phyloP scores from a whole-genome alignment of 140 eudicot species.

The Bidens hawaiensis region DNA sequence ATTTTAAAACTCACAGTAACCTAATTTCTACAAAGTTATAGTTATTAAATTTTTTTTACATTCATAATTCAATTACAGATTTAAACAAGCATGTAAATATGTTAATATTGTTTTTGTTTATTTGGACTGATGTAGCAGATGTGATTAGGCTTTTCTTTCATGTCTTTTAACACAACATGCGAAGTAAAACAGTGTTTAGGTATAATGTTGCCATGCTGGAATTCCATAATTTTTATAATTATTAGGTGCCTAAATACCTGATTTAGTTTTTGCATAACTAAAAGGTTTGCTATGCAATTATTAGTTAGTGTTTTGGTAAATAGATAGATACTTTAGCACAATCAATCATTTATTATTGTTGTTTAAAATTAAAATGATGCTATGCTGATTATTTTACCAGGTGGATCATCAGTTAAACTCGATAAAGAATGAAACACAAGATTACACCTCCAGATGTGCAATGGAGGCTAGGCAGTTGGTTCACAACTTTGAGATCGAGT shows the following conservation, averaged over 20 bases:
- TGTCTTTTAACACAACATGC: neutral
- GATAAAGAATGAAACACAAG: slow-evolving; percentile 48
- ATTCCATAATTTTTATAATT: no score
- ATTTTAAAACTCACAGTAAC: no score
- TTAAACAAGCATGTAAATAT: neutral
- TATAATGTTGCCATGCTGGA: no score
- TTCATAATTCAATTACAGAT: neutral
- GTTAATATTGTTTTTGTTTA: neutral
- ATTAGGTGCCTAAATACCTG: no score
- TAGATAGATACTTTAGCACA: no score
- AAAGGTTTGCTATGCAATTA: no score
- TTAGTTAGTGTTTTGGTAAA: no score
- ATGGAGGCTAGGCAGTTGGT: slow-evolving; percentile 55
- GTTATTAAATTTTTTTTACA: neutral
- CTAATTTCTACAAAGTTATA: no score
- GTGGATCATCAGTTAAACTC: slow-evolving; percentile 40
- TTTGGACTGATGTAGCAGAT: neutral
- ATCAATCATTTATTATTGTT: neutral
- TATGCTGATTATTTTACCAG: slow-evolving; percentile 24
- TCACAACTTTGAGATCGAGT: slow-evolving; percentile 45
- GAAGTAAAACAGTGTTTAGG: neutral
- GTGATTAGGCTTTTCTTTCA: neutral
- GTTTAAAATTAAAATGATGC: neutral
- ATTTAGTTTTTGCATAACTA: no score
- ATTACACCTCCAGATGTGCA: slow-evolving; percentile 50